These are phyloP conservation scores for Candida krabiensis DNA, from an alignment of 805 yeast species.

Conservation along the genomic window DNA sequence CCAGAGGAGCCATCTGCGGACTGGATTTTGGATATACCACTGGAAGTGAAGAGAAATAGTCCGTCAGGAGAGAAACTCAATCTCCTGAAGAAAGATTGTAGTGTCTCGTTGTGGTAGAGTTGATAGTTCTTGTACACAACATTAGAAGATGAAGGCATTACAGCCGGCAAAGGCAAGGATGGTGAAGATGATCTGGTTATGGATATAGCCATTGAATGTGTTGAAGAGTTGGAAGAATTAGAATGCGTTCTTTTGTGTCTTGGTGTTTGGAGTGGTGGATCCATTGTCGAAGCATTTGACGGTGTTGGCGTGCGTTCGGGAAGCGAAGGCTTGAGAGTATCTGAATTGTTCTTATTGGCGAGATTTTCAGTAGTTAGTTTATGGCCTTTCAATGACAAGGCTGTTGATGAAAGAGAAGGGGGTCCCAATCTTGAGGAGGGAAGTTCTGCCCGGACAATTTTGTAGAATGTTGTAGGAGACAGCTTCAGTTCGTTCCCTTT, in stretches of 20 bases:
- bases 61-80: conserved; percentile 92
- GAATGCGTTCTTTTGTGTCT: conserved; percentile 43
- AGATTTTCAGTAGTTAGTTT: conserved; percentile 24
- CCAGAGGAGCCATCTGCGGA: conserved; percentile 2
- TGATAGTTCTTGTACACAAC: conserved; percentile 37
- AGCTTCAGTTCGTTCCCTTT: conserved; percentile 30
- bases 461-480: conserved; percentile 44
- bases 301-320: conserved; percentile 8
- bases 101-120: conserved; percentile 80
- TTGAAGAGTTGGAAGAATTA: conserved; percentile 37
- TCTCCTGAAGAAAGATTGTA: conserved; percentile 88
- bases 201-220: conserved; percentile 29
- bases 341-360: conserved; percentile 13
- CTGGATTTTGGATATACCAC: conserved; percentile 57
- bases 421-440: conserved; percentile 35
- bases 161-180: conserved; percentile 46
- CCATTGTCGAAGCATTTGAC: conserved; percentile 24
- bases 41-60: conserved; percentile 67
- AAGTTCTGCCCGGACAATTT: conserved; percentile 57
- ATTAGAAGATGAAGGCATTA: conserved; percentile 37
- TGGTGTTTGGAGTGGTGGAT: conserved; percentile 33
- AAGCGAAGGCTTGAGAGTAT: not conserved
- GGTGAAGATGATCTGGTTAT: conserved; percentile 29
- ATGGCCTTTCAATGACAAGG: conserved; percentile 5
- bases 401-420: conserved; percentile 4